These are phyloP conservation scores for Emergomyces pasteurianus DNA, from an alignment of 2,329 filamentous ascomycete genomes.

Conservation along the genomic window DNA sequence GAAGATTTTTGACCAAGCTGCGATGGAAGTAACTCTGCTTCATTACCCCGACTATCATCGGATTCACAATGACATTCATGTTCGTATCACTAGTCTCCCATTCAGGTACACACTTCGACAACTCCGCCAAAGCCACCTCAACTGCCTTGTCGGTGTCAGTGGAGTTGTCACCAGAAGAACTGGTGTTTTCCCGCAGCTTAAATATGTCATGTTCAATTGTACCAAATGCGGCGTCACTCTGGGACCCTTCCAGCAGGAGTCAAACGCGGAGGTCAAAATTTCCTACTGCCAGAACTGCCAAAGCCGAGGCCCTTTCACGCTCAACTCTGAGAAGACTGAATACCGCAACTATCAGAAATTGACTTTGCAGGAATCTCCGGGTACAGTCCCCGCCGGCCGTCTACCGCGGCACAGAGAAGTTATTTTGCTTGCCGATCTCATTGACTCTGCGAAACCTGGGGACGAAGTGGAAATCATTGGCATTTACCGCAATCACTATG, in stretches of 20 bases:
- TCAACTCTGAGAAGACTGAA: conserved; percentile 95
- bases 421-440: conserved; percentile 90
- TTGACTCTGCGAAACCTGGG: conserved; percentile 90
- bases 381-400: conserved; percentile 89
- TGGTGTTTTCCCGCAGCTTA: conserved; percentile 93
- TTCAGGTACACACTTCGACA: conserved; percentile 92
- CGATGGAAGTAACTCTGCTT: conserved; percentile 89
- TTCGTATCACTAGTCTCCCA: conserved; percentile 88
- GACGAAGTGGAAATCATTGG: conserved; percentile 97
- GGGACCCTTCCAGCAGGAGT: conserved; percentile 94
- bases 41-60: conserved; percentile 97
- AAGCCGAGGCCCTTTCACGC: conserved; percentile 81
- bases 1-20: conserved; percentile 91
- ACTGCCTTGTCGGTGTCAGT: conserved; percentile 86
- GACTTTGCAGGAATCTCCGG: conserved; percentile 91
- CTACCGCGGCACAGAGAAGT: conserved; percentile 88
- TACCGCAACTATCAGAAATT: conserved; percentile 99
- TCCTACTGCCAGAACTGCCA: conserved; percentile 95
- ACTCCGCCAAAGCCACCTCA: conserved; percentile 86
- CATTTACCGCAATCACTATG: conserved; percentile 96
- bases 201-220: conserved; percentile 98
- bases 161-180: conserved; percentile 90
- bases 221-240: conserved; percentile 83
- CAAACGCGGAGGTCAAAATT: conserved; percentile 90
- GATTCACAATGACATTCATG: conserved; percentile 95